These are phyloP conservation scores for Ophiocordyceps camponoti-floridani DNA, from an alignment of 2,329 filamentous ascomycete genomes.

Conservation along the genomic window DNA sequence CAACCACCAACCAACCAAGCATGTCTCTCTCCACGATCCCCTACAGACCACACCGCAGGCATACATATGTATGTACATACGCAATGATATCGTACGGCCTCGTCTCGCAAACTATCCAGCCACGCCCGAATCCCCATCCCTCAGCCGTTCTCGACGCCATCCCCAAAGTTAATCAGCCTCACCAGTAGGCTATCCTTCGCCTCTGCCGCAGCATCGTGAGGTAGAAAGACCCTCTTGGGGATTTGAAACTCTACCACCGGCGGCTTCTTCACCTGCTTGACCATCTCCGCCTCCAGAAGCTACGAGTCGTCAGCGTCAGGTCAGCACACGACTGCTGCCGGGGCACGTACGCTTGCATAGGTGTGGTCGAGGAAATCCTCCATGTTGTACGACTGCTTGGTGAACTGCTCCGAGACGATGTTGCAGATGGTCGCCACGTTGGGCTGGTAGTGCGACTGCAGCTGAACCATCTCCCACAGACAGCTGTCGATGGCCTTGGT, in stretches of 20 bases:
- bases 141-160: neutral
- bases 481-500: conserved; percentile 81
- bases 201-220: conserved; percentile 27
- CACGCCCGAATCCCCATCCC: neutral
- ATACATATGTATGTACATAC: too few species aligned
- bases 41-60: too few species aligned
- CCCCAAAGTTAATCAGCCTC: conserved; percentile 41
- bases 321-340: neutral
- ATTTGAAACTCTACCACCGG: conserved; percentile 91
- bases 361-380: conserved; percentile 96
- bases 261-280: conserved; percentile 66
- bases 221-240: conserved; percentile 60
- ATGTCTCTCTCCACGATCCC: too few species aligned
- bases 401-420: conserved; percentile 93
- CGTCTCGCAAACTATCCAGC: too few species aligned
- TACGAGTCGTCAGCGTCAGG: conserved; percentile 12
- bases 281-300: conserved; percentile 71
- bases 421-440: conserved; percentile 89
- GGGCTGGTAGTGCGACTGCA: conserved; percentile 89
- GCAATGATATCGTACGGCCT: too few species aligned
- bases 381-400: conserved; percentile 84
- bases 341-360: conserved; percentile 52
- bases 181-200: conserved; percentile 36
- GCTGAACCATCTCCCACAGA: conserved; percentile 83
- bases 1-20: too few species aligned